Percentiles rank a stretch among this genome's conserved stretches.
These are phyloP conservation scores for Yamadazyma sp. DNA, from an alignment of 1,139 yeast species.

Conservation along the genomic window DNA sequence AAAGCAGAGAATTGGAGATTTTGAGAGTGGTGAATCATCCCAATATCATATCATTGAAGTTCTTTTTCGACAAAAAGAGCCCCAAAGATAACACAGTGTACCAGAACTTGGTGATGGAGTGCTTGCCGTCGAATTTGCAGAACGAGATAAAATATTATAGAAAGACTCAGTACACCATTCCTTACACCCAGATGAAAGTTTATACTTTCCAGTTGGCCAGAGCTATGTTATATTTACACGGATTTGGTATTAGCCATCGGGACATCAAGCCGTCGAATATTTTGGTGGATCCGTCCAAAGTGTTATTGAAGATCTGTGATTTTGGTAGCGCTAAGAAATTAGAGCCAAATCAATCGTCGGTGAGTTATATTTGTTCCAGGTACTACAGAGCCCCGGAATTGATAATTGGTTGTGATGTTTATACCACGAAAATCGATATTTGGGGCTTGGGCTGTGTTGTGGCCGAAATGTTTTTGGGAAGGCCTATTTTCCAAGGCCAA, in stretches of 20 bases:
- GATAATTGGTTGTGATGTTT: slow-evolving; percentile 72
- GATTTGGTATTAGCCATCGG: slow-evolving; percentile 76
- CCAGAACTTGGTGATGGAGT: slow-evolving; percentile 83
- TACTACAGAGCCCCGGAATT: slow-evolving; percentile 94
- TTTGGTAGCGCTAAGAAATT: slow-evolving; percentile 97
- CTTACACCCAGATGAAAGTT: slow-evolving; percentile 72
- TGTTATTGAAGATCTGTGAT: slow-evolving; percentile 88
- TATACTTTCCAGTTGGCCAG: slow-evolving; percentile 80
- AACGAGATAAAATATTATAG: slow-evolving; percentile 70
- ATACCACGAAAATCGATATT: slow-evolving; percentile 76
- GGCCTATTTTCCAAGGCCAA: slow-evolving; percentile 80
- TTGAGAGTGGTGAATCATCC: slow-evolving; percentile 76
- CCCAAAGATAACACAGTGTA: slow-evolving; percentile 61
- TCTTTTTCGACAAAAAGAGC: slow-evolving; percentile 65
- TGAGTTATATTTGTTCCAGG: slow-evolving; percentile 92
- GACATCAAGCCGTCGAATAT: slow-evolving; percentile 95
- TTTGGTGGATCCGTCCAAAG: slow-evolving; percentile 80
- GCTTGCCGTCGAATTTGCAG: slow-evolving; percentile 77
- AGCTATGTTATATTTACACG: slow-evolving; percentile 79
- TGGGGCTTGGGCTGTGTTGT: slow-evolving; percentile 88
- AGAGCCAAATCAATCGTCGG: slow-evolving; percentile 89
- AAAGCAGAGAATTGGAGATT: slow-evolving; percentile 75
- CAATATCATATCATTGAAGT: slow-evolving; percentile 65
- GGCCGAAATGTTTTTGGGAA: slow-evolving; percentile 81
- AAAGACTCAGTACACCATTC: slow-evolving; percentile 60